Conservation (phyloP, 208 protist species). For the Trypanosoma rangeli region DNA sequence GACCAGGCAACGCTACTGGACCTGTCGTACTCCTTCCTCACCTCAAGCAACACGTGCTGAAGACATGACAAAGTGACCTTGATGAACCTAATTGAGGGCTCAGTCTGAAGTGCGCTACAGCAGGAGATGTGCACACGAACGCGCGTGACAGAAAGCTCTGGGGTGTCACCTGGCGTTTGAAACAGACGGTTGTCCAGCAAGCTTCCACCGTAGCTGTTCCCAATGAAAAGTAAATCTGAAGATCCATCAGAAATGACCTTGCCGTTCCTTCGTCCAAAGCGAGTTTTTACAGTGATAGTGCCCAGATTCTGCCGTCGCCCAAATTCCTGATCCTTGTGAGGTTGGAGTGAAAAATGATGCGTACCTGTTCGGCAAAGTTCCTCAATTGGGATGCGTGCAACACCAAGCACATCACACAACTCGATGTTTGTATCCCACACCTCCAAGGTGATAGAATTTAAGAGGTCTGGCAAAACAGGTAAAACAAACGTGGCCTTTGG, state of each 20-base stretch:
- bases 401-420: conserved; percentile 68
- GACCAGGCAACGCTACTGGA: conserved; percentile 46
- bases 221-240: conserved; percentile 16
- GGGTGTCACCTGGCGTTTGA: background rate
- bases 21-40: conserved; percentile 33
- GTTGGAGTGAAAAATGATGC: conserved; percentile 37
- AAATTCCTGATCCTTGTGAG: conserved; percentile 34
- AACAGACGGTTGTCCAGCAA: conserved; percentile 24
- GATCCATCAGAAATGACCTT: conserved; percentile 18
- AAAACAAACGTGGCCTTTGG: conserved; percentile 49
- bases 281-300: conserved; percentile 26
- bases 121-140: conserved; percentile 63
- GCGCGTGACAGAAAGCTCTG: conserved; percentile 31
- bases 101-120: conserved; percentile 42
- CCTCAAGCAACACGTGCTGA: conserved; percentile 39
- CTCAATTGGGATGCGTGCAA: conserved; percentile 51
- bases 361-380: conserved; percentile 51
- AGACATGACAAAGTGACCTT: conserved; percentile 44
- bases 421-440: conserved; percentile 82
- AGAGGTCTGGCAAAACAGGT: conserved; percentile 39
- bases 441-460: conserved; percentile 33
- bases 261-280: conserved; percentile 26
- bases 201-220: background rate
- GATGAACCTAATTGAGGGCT: conserved; percentile 40
- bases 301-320: conserved; percentile 27